Percentiles rank a stretch among this genome's conserved stretches.
phyloP scores from a whole-genome alignment of 768 basidiomycete genomes.

The Gloeopeniophorella convolvens region DNA sequence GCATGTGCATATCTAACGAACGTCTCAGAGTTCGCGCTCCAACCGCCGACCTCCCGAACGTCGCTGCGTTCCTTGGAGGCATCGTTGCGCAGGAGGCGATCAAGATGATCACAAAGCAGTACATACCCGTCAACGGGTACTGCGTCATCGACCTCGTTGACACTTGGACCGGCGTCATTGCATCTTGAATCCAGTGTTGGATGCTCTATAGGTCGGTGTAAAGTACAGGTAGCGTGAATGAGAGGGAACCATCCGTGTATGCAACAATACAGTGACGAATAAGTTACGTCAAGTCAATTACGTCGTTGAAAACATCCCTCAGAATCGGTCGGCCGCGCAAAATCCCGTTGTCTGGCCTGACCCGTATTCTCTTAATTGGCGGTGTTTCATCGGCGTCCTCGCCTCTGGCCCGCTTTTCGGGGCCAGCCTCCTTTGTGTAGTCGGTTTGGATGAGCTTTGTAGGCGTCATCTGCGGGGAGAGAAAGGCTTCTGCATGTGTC shows the following conservation, averaged over 20 bases:
- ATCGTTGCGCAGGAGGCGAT: constrained; percentile 94
- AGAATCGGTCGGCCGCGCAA: constrained; percentile 54
- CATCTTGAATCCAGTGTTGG: constrained; percentile 6
- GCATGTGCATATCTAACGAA: constrained; percentile 16
- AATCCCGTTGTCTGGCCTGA: constrained; percentile 34
- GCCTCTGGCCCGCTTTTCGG: constrained; percentile 34
- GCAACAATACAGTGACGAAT: no score
- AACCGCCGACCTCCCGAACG: constrained; percentile 84
- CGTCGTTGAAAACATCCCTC: constrained; percentile 50
- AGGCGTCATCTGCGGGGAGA: constrained; percentile 17
- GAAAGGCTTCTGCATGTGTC: constrained; percentile 35
- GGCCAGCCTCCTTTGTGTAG: constrained; percentile 14
- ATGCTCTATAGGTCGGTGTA: no score
- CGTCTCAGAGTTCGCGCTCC: constrained; percentile 63
- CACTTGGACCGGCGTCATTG: constrained; percentile 60
- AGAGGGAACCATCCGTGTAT: no score
- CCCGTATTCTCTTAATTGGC: constrained; percentile 34
- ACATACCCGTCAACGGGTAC: constrained; percentile 82
- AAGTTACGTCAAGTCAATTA: constrained; percentile 9
- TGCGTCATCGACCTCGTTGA: constrained; percentile 82
- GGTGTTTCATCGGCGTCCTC: constrained; percentile 12
- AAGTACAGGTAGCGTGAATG: no score
- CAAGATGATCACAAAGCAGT: constrained; percentile 95
- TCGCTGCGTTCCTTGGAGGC: constrained; percentile 89
- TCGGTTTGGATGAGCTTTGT: constrained; percentile 1